Conservation (phyloP, 2,329 filamentous ascomycete genomes). For the Fusarium nygamai region DNA sequence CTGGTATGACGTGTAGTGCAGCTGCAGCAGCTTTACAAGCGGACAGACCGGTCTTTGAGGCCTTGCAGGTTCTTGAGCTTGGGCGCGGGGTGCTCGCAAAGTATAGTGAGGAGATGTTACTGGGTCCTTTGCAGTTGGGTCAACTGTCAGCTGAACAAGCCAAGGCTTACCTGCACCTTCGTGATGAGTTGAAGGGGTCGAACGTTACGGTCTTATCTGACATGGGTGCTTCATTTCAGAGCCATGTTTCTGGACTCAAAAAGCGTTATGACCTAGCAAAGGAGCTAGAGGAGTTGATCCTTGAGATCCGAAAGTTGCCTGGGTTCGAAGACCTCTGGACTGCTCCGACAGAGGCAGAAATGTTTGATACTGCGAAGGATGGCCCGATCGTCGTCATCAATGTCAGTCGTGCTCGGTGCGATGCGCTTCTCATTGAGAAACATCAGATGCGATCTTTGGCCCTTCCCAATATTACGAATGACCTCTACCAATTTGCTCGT, state of each 20-base stretch:
- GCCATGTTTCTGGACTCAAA: not conserved
- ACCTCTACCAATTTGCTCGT: not conserved
- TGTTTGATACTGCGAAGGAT: fast-evolving
- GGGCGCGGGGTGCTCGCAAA: not conserved
- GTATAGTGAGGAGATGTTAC: not conserved
- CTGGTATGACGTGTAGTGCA: not conserved
- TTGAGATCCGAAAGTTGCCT: not conserved
- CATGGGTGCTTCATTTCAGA: not conserved
- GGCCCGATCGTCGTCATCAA: not conserved
- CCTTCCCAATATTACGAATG: not conserved
- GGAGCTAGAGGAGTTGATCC: not conserved
- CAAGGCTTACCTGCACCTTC: fast-evolving
- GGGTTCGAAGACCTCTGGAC: not conserved
- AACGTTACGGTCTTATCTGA: fast-evolving
- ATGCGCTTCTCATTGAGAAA: not conserved
- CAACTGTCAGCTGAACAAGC: fast-evolving
- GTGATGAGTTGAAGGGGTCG: not conserved
- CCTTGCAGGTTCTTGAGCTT: not conserved
- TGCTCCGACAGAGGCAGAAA: not conserved
- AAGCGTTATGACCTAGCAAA: not conserved
- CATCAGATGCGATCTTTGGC: not conserved
- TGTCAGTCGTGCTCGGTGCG: not conserved
- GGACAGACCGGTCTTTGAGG: not conserved
- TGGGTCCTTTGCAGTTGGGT: fast-evolving
- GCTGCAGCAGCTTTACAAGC: not conserved